Conservation (phyloP, 2,329 filamentous ascomycete genomes). For the Microdochium trichocladiopsis region DNA sequence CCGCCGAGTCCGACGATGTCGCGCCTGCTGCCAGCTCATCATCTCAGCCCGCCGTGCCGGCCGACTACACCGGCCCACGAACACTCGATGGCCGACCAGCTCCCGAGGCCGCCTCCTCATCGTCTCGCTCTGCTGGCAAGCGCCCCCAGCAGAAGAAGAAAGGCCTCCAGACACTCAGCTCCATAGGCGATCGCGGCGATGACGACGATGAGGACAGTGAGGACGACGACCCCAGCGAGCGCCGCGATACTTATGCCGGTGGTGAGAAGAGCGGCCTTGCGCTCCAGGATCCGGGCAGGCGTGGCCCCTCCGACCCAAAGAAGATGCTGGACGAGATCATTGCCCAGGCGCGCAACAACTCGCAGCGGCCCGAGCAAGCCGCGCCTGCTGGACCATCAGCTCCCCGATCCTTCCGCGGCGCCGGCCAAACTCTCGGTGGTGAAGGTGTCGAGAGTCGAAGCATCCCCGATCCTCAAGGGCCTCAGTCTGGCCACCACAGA, state of each 20-base stretch:
- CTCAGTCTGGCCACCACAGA: conserved; percentile 17
- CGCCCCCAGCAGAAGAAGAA: conserved; percentile 44
- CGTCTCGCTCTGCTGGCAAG: conserved; percentile 27
- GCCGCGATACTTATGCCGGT: conserved; percentile 70
- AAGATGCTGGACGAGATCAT: conserved; percentile 58
- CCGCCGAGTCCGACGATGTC: conserved; percentile 43
- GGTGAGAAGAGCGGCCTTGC: conserved; percentile 76
- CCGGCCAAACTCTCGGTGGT: conserved; percentile 70
- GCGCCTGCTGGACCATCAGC: conserved; percentile 43
- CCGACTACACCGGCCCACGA: conserved; percentile 51
- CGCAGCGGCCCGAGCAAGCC: conserved; percentile 45
- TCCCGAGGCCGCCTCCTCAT: conserved; percentile 28
- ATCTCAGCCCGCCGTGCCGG: conserved; percentile 7
- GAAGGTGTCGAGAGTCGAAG: conserved; percentile 65
- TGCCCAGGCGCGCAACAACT: conserved; percentile 58
- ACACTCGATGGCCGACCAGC: conserved; percentile 58
- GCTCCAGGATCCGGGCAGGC: conserved; percentile 53
- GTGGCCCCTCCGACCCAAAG: conserved; percentile 33
- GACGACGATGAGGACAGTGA: conserved; percentile 50
- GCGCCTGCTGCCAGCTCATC: conserved; percentile 23
- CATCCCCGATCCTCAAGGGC: conserved; percentile 53
- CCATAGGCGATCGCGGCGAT: conserved; percentile 43
- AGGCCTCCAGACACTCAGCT: conserved; percentile 55
- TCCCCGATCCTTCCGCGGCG: conserved; percentile 55
- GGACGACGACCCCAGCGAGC: conserved; percentile 49